These are phyloP conservation scores for Ilyonectria mors-panacis DNA, from an alignment of 2,329 filamentous ascomycete genomes.

Conservation along the genomic window DNA sequence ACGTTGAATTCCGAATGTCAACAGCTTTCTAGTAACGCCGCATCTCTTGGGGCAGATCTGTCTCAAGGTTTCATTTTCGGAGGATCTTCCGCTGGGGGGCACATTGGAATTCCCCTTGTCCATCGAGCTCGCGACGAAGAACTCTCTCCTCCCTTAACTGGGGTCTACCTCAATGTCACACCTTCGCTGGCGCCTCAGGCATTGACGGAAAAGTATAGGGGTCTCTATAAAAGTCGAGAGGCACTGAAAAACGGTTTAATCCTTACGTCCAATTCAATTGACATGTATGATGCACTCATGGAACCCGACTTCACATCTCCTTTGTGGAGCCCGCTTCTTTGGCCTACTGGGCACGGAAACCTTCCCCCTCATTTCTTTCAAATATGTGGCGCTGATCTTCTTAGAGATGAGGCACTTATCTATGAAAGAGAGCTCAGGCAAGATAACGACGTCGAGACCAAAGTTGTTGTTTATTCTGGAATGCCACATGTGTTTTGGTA, in stretches of 20 bases:
- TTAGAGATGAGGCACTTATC: slow-evolving; percentile 9
- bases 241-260: background rate
- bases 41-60: slow-evolving; percentile 17
- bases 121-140: slow-evolving; percentile 35
- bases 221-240: background rate
- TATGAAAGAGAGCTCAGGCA: background rate
- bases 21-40: background rate
- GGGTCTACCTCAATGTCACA: slow-evolving; percentile 15
- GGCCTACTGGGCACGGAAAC: slow-evolving; percentile 3
- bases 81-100: slow-evolving; percentile 48
- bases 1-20: background rate
- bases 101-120: slow-evolving; percentile 44
- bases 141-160: slow-evolving; percentile 25
- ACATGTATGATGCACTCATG: background rate
- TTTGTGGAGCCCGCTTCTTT: background rate
- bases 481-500: slow-evolving; percentile 7
- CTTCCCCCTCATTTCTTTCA: slow-evolving; percentile 11
- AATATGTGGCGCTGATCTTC: slow-evolving; percentile 1
- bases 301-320: background rate
- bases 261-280: background rate
- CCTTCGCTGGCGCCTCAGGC: background rate
- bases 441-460: slow-evolving; percentile 2
- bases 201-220: background rate
- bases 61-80: slow-evolving; percentile 36
- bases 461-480: background rate